A percentile compares a stretch with the other conserved stretches of the same genome.
Conservation (phyloP, 2,329 filamentous ascomycete genomes). For the Penicillium sp. region DNA sequence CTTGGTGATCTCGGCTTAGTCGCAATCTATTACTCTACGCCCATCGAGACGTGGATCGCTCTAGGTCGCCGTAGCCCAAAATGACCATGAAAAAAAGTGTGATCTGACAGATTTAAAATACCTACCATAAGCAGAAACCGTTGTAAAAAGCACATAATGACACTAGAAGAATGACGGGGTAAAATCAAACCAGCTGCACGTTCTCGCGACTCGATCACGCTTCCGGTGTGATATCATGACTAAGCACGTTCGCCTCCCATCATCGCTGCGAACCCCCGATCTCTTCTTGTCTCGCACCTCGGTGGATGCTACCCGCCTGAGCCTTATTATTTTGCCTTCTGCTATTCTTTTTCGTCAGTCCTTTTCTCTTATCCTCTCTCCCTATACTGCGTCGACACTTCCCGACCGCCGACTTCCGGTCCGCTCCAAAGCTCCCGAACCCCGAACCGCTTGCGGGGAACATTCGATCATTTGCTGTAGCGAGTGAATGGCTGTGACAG, state of each 20-base stretch:
- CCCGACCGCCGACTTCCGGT: slow-evolving; percentile 7
- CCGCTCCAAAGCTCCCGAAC: slow-evolving; percentile 17
- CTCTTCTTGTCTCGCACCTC: slow-evolving; percentile 3
- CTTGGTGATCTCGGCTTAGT: slow-evolving; percentile 6
- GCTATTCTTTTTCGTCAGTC: slow-evolving; percentile 16
- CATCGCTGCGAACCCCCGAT: slow-evolving; percentile 1
- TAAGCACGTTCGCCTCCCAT: slow-evolving; percentile 12
- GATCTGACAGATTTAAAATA: neutral
- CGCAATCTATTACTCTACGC: slow-evolving; percentile 9
- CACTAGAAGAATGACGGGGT: neutral
- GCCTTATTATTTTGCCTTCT: slow-evolving; percentile 6
- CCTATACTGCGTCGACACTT: neutral
- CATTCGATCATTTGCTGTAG: slow-evolving; percentile 6
- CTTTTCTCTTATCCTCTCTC: neutral
- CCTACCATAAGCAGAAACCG: neutral
- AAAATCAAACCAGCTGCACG: neutral
- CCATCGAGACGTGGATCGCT: slow-evolving; percentile 3
- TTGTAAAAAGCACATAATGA: neutral
- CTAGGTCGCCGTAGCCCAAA: slow-evolving; percentile 2
- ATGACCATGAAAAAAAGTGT: neutral
- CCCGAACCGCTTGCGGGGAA: slow-evolving; percentile 26
- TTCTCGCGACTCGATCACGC: slow-evolving; percentile 8
- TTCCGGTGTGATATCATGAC: slow-evolving; percentile 16
- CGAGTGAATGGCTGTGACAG: slow-evolving; percentile 19
- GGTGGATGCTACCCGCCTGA: slow-evolving; percentile 10